Evolutionary conservation across 768 basidiomycete species (phyloP).

Genomic region (Xanthoconium stramineum): DNA sequence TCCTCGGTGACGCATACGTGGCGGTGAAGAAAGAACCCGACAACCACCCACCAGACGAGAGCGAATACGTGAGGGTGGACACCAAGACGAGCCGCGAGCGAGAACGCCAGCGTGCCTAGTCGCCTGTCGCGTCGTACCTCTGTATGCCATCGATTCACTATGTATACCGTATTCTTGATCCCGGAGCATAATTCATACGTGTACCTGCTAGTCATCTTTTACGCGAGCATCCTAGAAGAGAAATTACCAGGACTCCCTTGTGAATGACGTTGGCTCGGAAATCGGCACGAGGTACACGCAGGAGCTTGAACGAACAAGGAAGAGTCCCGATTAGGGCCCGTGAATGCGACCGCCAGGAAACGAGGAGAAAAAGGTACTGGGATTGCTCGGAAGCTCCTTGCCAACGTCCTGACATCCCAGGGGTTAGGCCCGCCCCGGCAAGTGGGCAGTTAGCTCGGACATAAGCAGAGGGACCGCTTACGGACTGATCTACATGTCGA

Average conservation of each 20-base stretch:
- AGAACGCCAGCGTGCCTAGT: slow-evolving; percentile 31
- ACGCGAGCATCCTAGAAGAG: not conserved
- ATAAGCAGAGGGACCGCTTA: too few relatives aligned
- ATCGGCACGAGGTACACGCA: too few relatives aligned
- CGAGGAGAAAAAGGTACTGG: not conserved
- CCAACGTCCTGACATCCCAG: too few relatives aligned
- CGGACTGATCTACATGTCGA: too few relatives aligned
- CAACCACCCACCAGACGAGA: slow-evolving; percentile 46
- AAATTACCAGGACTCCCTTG: not conserved
- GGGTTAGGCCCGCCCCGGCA: too few relatives aligned
- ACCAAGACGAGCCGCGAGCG: slow-evolving; percentile 61
- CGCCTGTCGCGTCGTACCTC: not conserved
- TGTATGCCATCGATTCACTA: too few relatives aligned
- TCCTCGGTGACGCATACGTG: slow-evolving; percentile 79
- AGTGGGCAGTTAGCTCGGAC: too few relatives aligned
- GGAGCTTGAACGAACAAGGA: not conserved
- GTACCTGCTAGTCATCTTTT: not conserved
- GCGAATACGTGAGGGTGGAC: slow-evolving; percentile 81
- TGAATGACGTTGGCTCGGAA: not conserved
- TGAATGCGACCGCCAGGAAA: not conserved
- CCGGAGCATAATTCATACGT: slow-evolving; percentile 5
- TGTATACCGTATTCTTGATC: slow-evolving; percentile 7
- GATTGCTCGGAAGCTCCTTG: too few relatives aligned
- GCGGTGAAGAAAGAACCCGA: slow-evolving; percentile 62
- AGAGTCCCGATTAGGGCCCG: not conserved